Conservation (phyloP, 2,329 filamentous ascomycete genomes). For the Coniochaeta prunicola region DNA sequence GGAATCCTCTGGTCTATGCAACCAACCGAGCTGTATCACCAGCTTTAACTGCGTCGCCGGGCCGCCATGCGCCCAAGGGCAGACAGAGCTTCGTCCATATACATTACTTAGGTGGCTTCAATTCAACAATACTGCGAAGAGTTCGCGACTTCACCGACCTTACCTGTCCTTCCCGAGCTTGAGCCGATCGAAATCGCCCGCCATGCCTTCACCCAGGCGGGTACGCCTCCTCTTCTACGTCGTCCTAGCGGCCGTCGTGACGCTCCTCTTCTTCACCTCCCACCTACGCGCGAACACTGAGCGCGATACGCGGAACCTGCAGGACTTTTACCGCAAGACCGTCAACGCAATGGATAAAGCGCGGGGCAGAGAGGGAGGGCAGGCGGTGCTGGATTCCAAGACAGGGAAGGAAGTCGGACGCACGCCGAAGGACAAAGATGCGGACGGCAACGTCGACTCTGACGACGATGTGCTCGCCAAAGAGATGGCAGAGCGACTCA, state of each 20-base stretch:
- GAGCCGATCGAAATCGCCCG: constrained; percentile 2
- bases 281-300: constrained; percentile 43
- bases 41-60: neutral
- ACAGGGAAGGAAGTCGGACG: constrained; percentile 26
- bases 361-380: constrained; percentile 15
- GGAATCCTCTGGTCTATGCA: neutral
- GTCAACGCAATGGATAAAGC: constrained; percentile 43
- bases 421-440: constrained; percentile 40
- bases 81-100: neutral
- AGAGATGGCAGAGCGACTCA: constrained; percentile 54
- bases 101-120: neutral
- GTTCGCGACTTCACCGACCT: neutral
- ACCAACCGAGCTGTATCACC: neutral
- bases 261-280: constrained; percentile 67
- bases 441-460: constrained; percentile 47
- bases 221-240: constrained; percentile 46
- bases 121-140: neutral
- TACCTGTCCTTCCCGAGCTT: too few relatives aligned
- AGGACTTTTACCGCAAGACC: constrained; percentile 56
- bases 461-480: constrained; percentile 47
- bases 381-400: constrained; percentile 32
- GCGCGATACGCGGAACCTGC: constrained; percentile 33
- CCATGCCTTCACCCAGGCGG: constrained; percentile 16
- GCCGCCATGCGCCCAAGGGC: neutral
- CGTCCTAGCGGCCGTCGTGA: constrained; percentile 56